A percentile compares a stretch with the other conserved stretches of the same genome.
These are phyloP conservation scores for Rhizopus stolonifer DNA, from an alignment of 371 early-diverging fungal species.

Conservation along the genomic window DNA sequence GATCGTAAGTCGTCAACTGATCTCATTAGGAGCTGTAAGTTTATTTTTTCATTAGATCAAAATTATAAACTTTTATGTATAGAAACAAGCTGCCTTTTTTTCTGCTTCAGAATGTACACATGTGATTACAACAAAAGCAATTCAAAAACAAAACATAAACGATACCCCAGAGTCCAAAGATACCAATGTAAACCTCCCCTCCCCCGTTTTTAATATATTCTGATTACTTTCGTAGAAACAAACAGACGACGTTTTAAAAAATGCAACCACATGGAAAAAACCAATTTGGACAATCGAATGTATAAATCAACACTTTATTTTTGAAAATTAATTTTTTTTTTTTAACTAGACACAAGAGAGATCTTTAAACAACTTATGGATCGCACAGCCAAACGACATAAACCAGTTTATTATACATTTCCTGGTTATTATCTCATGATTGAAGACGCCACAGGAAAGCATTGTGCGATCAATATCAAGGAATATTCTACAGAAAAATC, in stretches of 20 bases:
- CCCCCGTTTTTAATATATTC: too few species aligned
- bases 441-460: not conserved
- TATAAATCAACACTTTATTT: not conserved
- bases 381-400: not conserved
- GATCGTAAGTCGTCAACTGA: not conserved
- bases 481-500: not conserved
- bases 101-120: conserved; percentile 3
- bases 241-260: not conserved
- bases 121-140: conserved; percentile 1
- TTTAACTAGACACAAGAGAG: not conserved
- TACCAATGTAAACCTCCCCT: not conserved
- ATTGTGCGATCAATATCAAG: not conserved
- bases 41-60: too few species aligned
- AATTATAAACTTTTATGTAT: too few species aligned
- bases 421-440: conserved; percentile 1
- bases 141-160: not conserved
- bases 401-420: not conserved
- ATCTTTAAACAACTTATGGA: not conserved
- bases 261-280: not conserved
- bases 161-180: not conserved
- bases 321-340: not conserved
- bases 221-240: not conserved
- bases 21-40: not conserved
- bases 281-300: not conserved
- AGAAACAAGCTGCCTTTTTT: not conserved